Evolutionary conservation across 176 grass and related monocot species (phyloP).

Genomic region (Oryza glaberrima): DNA sequence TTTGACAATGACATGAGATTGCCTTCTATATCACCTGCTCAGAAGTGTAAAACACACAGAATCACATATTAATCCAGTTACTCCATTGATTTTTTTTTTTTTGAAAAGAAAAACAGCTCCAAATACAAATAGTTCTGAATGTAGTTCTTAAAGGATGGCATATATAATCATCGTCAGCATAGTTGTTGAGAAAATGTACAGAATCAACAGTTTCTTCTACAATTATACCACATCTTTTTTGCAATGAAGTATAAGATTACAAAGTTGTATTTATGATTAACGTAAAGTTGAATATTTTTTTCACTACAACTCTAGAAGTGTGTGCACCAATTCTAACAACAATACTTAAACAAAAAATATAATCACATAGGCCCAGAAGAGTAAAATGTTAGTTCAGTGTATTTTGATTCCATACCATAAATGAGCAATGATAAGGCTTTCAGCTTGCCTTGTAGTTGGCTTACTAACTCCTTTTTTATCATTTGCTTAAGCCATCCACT

Average conservation of each 20-base stretch:
- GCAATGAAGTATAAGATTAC: neutral
- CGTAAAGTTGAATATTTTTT: neutral
- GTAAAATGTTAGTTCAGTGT: neutral
- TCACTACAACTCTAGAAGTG: neutral
- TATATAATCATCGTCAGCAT: neutral
- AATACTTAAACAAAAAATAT: neutral
- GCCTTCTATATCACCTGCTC: slow-evolving; percentile 53
- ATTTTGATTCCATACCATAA: slow-evolving; percentile 52
- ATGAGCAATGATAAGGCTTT: slow-evolving; percentile 33
- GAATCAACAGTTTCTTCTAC: too few species aligned
- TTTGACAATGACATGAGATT: slow-evolving; percentile 52
- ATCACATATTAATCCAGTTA: neutral
- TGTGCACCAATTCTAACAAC: neutral
- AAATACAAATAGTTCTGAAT: slow-evolving; percentile 9
- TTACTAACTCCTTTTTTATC: slow-evolving; percentile 49
- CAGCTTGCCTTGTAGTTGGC: slow-evolving; percentile 54
- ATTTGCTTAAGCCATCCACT: slow-evolving; percentile 58
- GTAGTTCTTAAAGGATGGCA: neutral
- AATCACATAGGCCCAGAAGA: slow-evolving; percentile 4
- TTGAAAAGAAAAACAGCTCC: too few species aligned
- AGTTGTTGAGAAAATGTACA: neutral
- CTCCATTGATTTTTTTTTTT: too few species aligned
- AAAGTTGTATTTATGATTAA: neutral
- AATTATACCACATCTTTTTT: too few species aligned
- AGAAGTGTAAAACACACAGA: neutral